These are phyloP conservation scores for Croton laevigatus DNA, from an alignment of 441 rosid genomes.

Conservation along the genomic window DNA sequence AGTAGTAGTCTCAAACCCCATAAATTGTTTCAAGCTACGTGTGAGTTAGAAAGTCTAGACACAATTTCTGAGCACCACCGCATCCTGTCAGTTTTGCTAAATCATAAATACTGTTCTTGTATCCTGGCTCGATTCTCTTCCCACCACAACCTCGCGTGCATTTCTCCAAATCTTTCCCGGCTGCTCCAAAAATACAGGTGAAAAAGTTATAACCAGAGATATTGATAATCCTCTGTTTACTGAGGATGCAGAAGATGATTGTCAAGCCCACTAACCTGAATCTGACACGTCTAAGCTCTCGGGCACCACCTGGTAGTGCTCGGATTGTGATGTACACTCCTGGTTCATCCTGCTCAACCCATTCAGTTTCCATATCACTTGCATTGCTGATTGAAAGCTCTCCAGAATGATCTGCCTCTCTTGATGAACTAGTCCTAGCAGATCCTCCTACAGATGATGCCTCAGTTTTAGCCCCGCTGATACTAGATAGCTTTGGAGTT, in stretches of 20 bases:
- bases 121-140: conserved; percentile 85
- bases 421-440: conserved; percentile 61
- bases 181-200: conserved; percentile 40
- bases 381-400: conserved; percentile 84
- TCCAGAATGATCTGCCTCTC: conserved; percentile 69
- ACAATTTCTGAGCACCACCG: conserved; percentile 10
- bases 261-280: conserved; percentile 60
- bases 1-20: conserved; percentile 7
- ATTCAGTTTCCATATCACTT: conserved; percentile 77
- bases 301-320: conserved; percentile 68
- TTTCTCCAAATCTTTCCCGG: conserved; percentile 86
- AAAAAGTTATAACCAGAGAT: background rate
- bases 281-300: conserved; percentile 92
- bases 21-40: conserved; percentile 3
- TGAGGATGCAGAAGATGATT: too few relatives aligned
- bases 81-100: conserved; percentile 6
- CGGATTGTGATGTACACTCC: conserved; percentile 91
- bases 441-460: conserved; percentile 75
- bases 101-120: conserved; percentile 82
- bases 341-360: conserved; percentile 96
- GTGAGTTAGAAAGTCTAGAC: conserved; percentile 11
- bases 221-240: too few relatives aligned
- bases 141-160: conserved; percentile 91
- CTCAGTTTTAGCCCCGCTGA: conserved; percentile 68
- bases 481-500: conserved; percentile 67